Conservation (phyloP, 2,329 filamentous ascomycete genomes). For the Rutstroemia sydowiana region DNA sequence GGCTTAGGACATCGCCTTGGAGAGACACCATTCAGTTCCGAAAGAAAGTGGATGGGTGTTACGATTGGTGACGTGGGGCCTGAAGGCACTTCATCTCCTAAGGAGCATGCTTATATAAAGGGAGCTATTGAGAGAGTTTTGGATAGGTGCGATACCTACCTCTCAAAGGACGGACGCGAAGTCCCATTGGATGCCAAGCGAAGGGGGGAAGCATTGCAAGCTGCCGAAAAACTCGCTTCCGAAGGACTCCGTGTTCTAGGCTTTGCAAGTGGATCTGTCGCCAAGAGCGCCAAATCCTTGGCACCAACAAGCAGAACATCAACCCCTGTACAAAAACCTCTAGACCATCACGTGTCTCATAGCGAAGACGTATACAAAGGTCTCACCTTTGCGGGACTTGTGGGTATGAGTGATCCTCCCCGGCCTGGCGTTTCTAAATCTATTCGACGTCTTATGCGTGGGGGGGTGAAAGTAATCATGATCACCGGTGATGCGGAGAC, state of each 20-base stretch:
- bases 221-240: conserved; percentile 78
- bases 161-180: conserved; percentile 79
- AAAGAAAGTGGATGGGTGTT: conserved; percentile 99
- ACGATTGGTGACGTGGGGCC: conserved; percentile 52
- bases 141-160: conserved; percentile 80
- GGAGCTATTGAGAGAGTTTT: conserved; percentile 85
- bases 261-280: conserved; percentile 77
- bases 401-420: conserved; percentile 96
- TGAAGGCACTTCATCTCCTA: conserved; percentile 31
- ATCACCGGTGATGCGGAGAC: conserved; percentile 96
- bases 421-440: conserved; percentile 83
- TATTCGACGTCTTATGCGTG: conserved; percentile 83
- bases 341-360: conserved; percentile 27
- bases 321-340: conserved; percentile 37
- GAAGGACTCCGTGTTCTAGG: conserved; percentile 86
- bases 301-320: conserved; percentile 38
- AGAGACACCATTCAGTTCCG: conserved; percentile 93
- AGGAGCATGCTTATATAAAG: conserved; percentile 89
- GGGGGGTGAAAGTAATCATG: conserved; percentile 97
- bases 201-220: conserved; percentile 66
- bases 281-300: conserved; percentile 39
- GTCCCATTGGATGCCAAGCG: conserved; percentile 73
- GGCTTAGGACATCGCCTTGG: conserved; percentile 73
- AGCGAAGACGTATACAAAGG: conserved; percentile 73
- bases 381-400: conserved; percentile 82